A percentile compares a stretch with the other conserved stretches of the same genome.
Evolutionary conservation across 148 eudicot species (phyloP).

Genomic region (Persicaria maculosa): DNA sequence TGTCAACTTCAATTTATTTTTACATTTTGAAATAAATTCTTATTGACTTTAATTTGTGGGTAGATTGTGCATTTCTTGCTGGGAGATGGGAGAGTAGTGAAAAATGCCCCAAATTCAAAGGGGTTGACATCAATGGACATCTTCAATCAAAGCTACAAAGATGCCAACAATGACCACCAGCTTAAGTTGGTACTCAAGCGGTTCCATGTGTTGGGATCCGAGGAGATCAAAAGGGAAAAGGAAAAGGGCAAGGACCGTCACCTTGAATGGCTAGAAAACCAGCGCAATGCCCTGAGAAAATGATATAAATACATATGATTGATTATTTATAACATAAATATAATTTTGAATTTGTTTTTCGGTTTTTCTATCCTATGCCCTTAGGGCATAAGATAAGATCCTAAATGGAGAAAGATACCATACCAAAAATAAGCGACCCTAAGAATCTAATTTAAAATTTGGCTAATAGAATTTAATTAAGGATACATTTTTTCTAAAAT

Average conservation of each 20-base stretch:
- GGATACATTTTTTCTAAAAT: too few relatives aligned
- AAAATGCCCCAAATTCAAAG: background rate
- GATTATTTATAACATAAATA: too few relatives aligned
- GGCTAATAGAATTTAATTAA: too few relatives aligned
- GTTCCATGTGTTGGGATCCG: background rate
- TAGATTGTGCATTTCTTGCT: slow-evolving; percentile 7
- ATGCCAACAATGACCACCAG: background rate
- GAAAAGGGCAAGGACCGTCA: background rate
- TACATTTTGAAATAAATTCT: too few relatives aligned
- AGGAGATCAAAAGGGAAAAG: slow-evolving; percentile 5
- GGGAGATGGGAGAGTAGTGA: background rate
- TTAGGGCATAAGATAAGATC: too few relatives aligned
- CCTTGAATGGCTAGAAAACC: slow-evolving; percentile 6
- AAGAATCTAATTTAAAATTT: too few relatives aligned
- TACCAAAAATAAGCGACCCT: too few relatives aligned
- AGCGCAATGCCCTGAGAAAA: background rate
- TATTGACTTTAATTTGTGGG: background rate
- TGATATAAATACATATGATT: too few relatives aligned
- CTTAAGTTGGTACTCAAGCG: background rate
- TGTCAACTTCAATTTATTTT: too few relatives aligned
- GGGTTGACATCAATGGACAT: slow-evolving; percentile 12
- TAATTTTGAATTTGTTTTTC: too few relatives aligned
- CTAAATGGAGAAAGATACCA: too few relatives aligned
- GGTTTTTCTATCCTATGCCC: too few relatives aligned
- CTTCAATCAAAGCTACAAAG: background rate